phyloP scores from a whole-genome alignment of 352 stramenopile species.

The Peronospora farinosa region DNA sequence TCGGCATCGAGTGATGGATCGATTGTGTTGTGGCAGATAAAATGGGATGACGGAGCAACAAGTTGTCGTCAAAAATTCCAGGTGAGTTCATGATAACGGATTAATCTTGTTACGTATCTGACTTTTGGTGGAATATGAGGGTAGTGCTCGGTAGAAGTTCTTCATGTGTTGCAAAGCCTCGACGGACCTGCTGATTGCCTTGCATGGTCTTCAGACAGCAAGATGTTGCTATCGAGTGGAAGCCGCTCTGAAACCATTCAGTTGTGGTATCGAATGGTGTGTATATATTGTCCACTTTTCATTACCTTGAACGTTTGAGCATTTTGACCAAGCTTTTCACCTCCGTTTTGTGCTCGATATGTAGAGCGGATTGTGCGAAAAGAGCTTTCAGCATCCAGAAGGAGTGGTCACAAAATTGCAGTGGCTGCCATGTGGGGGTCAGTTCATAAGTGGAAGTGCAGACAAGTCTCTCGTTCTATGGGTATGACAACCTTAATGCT shows the following conservation, averaged over 20 bases:
- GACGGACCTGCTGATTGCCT: conserved; percentile 50
- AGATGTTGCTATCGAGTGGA: conserved; percentile 46
- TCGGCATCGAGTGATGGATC: conserved; percentile 71
- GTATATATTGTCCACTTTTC: neutral
- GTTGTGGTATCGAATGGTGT: conserved; percentile 53
- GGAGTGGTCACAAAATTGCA: conserved; percentile 43
- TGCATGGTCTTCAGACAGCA: conserved; percentile 62
- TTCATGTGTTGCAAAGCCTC: conserved; percentile 41
- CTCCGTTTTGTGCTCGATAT: neutral
- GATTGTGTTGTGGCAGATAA: conserved; percentile 68
- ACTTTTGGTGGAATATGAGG: conserved; percentile 8
- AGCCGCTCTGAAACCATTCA: conserved; percentile 54
- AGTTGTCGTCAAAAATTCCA: neutral
- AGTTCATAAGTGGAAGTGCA: conserved; percentile 65
- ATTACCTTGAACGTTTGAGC: too few relatives aligned
- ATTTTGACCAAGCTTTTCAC: neutral
- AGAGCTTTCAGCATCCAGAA: conserved; percentile 50
- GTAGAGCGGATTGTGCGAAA: conserved; percentile 46
- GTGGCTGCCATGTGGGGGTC: conserved; percentile 49
- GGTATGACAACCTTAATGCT: conserved; percentile 30
- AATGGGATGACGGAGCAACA: conserved; percentile 12
- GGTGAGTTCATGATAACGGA: conserved; percentile 9
- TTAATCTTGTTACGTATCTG: neutral
- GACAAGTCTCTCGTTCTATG: conserved; percentile 73
- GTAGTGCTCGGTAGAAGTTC: conserved; percentile 15